These are phyloP conservation scores for Fusarium sambucinum DNA, from an alignment of 2,329 filamentous ascomycete genomes.

Conservation along the genomic window DNA sequence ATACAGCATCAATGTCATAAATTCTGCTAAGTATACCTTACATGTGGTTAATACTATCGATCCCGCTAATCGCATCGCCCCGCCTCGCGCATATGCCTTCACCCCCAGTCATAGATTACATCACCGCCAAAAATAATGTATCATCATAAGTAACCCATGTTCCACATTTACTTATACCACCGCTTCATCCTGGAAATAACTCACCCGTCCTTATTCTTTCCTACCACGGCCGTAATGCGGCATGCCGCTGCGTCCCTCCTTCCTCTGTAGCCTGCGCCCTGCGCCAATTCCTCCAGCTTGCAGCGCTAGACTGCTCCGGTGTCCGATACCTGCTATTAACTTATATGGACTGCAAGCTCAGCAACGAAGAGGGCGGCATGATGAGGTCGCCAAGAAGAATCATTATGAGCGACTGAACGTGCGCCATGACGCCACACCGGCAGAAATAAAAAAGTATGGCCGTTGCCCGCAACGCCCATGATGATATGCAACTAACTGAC, in stretches of 20 bases:
- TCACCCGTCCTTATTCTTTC: neutral
- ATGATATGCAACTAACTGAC: slow-evolving; percentile 3
- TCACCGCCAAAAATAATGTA: slow-evolving; percentile 43
- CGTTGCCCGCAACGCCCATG: neutral
- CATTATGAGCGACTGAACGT: slow-evolving; percentile 88
- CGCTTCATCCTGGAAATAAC: neutral
- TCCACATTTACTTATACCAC: slow-evolving; percentile 8
- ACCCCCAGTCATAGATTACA: slow-evolving; percentile 43
- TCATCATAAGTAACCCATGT: slow-evolving; percentile 10
- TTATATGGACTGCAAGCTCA: slow-evolving; percentile 21
- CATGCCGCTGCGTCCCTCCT: slow-evolving; percentile 66
- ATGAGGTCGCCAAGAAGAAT: slow-evolving; percentile 57
- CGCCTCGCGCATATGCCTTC: slow-evolving; percentile 32
- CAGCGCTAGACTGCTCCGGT: slow-evolving; percentile 36
- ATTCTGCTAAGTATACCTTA: neutral
- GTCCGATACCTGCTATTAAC: slow-evolving; percentile 24
- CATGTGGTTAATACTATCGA: neutral
- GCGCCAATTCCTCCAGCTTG: slow-evolving; percentile 42
- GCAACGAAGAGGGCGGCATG: slow-evolving; percentile 34
- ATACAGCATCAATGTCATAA: slow-evolving; percentile 5
- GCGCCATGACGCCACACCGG: slow-evolving; percentile 73
- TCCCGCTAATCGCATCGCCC: slow-evolving; percentile 42
- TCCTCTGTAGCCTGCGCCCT: slow-evolving; percentile 43
- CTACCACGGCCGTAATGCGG: slow-evolving; percentile 65
- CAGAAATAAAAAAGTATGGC: slow-evolving; percentile 84